Base-by-base conservation (phyloP, 1,284 basidiomycete species). In the Ustilago lituana region DNA sequence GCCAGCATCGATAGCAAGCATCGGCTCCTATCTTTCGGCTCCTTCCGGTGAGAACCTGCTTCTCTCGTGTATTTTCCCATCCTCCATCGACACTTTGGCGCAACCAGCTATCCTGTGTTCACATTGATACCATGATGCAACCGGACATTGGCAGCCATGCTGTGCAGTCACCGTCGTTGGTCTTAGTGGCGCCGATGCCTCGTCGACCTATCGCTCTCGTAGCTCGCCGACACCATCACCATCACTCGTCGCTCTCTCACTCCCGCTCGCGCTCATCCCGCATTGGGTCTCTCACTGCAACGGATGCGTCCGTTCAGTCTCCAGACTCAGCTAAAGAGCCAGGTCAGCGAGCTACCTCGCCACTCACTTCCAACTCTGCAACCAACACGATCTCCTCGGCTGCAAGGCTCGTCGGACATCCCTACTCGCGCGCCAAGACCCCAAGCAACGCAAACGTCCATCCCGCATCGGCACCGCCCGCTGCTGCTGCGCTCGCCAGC, bases 161-260 rank as follows among this genome's bases (percentile, higher is more conserved):
- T 31, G 11, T 57, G 11, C 53, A 53, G 27, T 22, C 56, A n/a
- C 40, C 59, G 0, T 51, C 67, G 14, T 27, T 71, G 43, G 54
- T 61, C 5, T 23, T 71, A 35, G 62, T 71, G 10, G 68, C 68
- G 5, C 68, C 68, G 15, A 58, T 62, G 59, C 62, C 68, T 31
- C 62, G 68, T 33, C 22, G 68, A 19, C 68, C 68, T 10, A 71
- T 71, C 26, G 58, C 68, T 1, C 62, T 71, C 17, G 68, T 71
- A 26, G 62, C 62, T 46, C 53, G 68, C 15, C 32, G 55, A 5
- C 53, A 70, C n/a, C 65, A 60, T 17, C 62, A 65, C 32, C 64
- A 55, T 23, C 51, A 58, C 38, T 19, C 43, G n/a, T 48, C 61
- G 2, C 52, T 47, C 39, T 48, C 60, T 1, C 55, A 60, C 32